phyloP scores from a whole-genome alignment of 345 rosid genomes.

The Boechera retrofracta region DNA sequence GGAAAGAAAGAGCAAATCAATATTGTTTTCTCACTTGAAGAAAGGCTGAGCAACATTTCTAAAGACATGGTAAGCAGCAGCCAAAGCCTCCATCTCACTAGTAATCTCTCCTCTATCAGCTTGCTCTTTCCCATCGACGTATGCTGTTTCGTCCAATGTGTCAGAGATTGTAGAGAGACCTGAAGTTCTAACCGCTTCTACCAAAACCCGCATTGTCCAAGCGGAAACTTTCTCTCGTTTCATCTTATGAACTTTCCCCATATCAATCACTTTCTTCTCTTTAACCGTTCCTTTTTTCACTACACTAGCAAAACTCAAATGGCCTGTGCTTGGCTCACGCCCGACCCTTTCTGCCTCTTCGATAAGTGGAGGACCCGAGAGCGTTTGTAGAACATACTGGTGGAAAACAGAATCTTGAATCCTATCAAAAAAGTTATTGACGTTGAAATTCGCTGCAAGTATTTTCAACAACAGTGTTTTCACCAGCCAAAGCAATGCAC shows the following conservation, averaged over 20 bases:
- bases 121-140: constrained; percentile 50
- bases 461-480: constrained; percentile 77
- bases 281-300: constrained; percentile 55
- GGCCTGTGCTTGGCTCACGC: constrained; percentile 54
- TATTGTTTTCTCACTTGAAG: constrained; percentile 52
- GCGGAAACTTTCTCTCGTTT: constrained; percentile 84
- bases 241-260: constrained; percentile 74
- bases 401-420: constrained; percentile 89
- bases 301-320: constrained; percentile 56
- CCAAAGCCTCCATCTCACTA: constrained; percentile 79
- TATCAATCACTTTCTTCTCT: constrained; percentile 72
- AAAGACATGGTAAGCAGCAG: constrained; percentile 72
- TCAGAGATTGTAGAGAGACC: constrained; percentile 77
- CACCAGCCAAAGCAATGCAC: constrained; percentile 74
- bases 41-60: constrained; percentile 59
- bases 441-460: constrained; percentile 82
- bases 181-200: constrained; percentile 72
- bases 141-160: constrained; percentile 58
- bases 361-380: constrained; percentile 74
- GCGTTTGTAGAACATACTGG: constrained; percentile 78
- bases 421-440: constrained; percentile 77
- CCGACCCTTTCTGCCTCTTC: constrained; percentile 69
- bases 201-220: constrained; percentile 87
- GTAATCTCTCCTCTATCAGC: constrained; percentile 68
- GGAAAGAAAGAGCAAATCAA: not conserved